Evolutionary conservation across 1,139 yeast genomes (phyloP), one percentile per base, ranked within the genome.

Genomic region (Suhomyces yuchorum): DNA sequence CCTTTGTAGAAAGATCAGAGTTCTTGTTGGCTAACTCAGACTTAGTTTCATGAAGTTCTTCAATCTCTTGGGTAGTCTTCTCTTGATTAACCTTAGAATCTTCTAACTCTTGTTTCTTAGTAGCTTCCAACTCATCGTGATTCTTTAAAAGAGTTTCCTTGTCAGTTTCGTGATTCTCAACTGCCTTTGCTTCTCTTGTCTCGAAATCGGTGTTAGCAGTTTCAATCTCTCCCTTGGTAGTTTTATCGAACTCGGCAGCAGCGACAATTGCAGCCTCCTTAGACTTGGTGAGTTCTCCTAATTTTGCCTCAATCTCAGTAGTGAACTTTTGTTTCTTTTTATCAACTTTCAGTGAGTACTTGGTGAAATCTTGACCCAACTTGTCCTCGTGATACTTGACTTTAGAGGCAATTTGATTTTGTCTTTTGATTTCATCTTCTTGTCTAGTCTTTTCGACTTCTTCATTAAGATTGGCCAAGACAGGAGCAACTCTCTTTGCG

Each of bases 401-500:
- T 53, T 75, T 75, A 41, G 59, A 54, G 32, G 65, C 70, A 44
- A 77, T 67, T 32, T 65, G 70, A 42, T 73, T 71, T 54, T 75
- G 71, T 53, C 73, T 70, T 50, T 70, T 72, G 53, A 71, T 74
- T 53, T 73, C 76, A 59, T 76, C 81, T 55, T 75, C 80, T 51
- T 73, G 60, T 55, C 77, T 66, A 37, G 79, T 73, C 55, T 75
- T 74, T 45, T 68, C 65, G 44, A 80, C 85, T 53, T 78, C 77
- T 17, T 74, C 77, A 56, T 79, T 78, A 58, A 80, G 79, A 53
- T 65, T 71, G 39, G 75, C 68, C 58, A 81, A 68, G 28, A 80
- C 78, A 2, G 85, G 85, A 22, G 81, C 80, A 36, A 81, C 82
- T 56, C 85, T 72, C 54, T 68, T 69, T 37, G 80, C 79, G 22